phyloP scores from a whole-genome alignment of 805 yeast genomes.

The Metschnikowia corniflorae region DNA sequence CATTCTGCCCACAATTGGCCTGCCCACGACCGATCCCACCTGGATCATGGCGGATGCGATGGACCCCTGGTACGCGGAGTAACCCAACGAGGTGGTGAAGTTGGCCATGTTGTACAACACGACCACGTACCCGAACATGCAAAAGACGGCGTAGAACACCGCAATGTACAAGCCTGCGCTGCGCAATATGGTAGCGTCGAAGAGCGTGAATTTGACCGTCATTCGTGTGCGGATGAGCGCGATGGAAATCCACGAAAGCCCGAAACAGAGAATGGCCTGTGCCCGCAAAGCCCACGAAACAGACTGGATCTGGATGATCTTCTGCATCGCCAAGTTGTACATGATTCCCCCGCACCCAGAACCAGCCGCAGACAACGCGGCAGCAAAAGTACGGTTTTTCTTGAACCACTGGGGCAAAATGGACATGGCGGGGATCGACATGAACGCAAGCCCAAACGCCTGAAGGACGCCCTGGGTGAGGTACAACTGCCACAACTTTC shows the following conservation, averaged over 20 bases:
- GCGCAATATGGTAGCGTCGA: slow-evolving; percentile 39
- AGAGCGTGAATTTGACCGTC: slow-evolving; percentile 26
- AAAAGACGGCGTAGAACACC: slow-evolving; percentile 40
- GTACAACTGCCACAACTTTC: slow-evolving; percentile 60
- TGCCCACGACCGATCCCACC: slow-evolving; percentile 51
- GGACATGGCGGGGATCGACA: slow-evolving; percentile 56
- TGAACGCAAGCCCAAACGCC: slow-evolving; percentile 54
- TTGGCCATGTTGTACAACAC: slow-evolving; percentile 57
- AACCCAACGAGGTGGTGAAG: slow-evolving; percentile 59
- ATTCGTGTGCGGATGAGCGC: slow-evolving; percentile 16
- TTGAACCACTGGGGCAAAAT: slow-evolving; percentile 70
- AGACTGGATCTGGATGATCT: slow-evolving; percentile 32
- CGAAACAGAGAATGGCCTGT: slow-evolving; percentile 26
- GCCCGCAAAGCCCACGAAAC: slow-evolving; percentile 51
- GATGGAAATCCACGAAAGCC: slow-evolving; percentile 14
- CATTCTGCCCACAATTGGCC: slow-evolving; percentile 53
- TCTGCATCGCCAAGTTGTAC: slow-evolving; percentile 42
- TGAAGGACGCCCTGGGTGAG: slow-evolving; percentile 65
- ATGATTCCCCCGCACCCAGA: slow-evolving; percentile 52
- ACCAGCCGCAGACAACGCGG: slow-evolving; percentile 48
- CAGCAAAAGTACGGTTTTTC: slow-evolving; percentile 54
- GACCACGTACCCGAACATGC: slow-evolving; percentile 60
- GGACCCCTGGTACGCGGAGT: slow-evolving; percentile 51
- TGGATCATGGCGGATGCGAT: slow-evolving; percentile 58
- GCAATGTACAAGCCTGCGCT: slow-evolving; percentile 43